Percentiles rank a stretch among this genome's conserved stretches.
phyloP scores from a whole-genome alignment of 2,329 filamentous ascomycete genomes.

The Nemania sp. region DNA sequence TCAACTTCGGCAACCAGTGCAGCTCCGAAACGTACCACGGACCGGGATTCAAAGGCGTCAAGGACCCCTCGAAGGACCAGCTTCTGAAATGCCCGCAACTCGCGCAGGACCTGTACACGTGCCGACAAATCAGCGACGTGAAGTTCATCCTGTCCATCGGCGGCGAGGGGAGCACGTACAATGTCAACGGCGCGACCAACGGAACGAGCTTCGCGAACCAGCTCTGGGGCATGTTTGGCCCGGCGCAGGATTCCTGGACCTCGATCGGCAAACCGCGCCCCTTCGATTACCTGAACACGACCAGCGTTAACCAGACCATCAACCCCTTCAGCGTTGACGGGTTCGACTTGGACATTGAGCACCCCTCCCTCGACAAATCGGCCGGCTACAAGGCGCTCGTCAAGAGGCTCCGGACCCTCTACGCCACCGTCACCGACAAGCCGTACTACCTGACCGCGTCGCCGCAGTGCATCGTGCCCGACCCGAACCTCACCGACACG shows the following conservation, averaged over 20 bases:
- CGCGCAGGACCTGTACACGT: slow-evolving; percentile 45
- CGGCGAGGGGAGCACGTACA: slow-evolving; percentile 43
- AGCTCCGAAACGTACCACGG: slow-evolving; percentile 39
- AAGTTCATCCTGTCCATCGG: slow-evolving; percentile 49
- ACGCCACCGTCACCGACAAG: slow-evolving; percentile 23
- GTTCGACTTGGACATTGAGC: slow-evolving; percentile 42
- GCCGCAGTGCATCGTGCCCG: slow-evolving; percentile 52
- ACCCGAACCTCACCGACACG: slow-evolving; percentile 39
- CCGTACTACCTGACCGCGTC: slow-evolving; percentile 49
- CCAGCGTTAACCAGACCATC: slow-evolving; percentile 7
- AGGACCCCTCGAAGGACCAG: slow-evolving; percentile 39
- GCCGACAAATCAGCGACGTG: slow-evolving; percentile 45
- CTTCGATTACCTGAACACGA: slow-evolving; percentile 36
- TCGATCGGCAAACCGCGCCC: slow-evolving; percentile 36
- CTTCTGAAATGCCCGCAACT: slow-evolving; percentile 44
- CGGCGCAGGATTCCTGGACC: slow-evolving; percentile 41
- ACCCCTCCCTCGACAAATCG: slow-evolving; percentile 38
- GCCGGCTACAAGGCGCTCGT: slow-evolving; percentile 40
- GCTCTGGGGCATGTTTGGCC: slow-evolving; percentile 49
- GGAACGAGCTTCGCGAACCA: slow-evolving; percentile 44
- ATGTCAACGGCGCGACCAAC: slow-evolving; percentile 44
- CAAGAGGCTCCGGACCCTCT: slow-evolving; percentile 35
- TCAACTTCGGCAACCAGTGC: slow-evolving; percentile 50
- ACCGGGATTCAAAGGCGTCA: slow-evolving; percentile 41
- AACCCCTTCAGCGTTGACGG: slow-evolving; percentile 38